These are phyloP conservation scores for Protomyces lactucae-debilis DNA, from an alignment of 1,139 yeast species.

Conservation along the genomic window DNA sequence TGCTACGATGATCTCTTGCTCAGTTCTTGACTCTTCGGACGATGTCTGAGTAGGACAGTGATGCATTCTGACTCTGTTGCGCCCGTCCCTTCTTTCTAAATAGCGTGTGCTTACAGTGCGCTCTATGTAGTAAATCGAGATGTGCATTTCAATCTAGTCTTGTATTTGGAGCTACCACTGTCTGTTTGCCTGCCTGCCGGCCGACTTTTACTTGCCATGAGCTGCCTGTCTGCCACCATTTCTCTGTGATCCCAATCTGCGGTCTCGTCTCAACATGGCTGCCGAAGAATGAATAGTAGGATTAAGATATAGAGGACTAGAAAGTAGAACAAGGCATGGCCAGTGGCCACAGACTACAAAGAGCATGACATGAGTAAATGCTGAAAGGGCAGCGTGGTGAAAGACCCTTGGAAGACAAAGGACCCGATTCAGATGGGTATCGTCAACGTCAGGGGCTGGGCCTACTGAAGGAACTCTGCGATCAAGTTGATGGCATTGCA, in stretches of 20 bases:
- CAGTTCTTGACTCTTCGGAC: constrained; percentile 1
- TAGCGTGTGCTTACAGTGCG: background rate
- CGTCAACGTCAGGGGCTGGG: background rate
- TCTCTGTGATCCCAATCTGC: no score
- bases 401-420: background rate
- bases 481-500: constrained; percentile 20
- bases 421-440: background rate
- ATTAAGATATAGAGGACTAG: no score
- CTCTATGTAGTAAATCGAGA: background rate
- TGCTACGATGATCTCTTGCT: constrained; percentile 1
- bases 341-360: no score
- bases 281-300: no score
- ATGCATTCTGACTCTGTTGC: constrained; percentile 1
- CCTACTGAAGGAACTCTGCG: constrained; percentile 1
- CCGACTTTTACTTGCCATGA: no score
- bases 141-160: background rate
- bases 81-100: background rate
- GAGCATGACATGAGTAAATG: no score
- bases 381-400: background rate
- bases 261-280: no score
- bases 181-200: no score
- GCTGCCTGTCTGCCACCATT: no score
- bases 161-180: no score
- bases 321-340: no score
- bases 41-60: constrained; percentile 3